These are phyloP conservation scores for Aspergillus novoparasiticus DNA, from an alignment of 2,329 filamentous ascomycete genomes.

Conservation along the genomic window DNA sequence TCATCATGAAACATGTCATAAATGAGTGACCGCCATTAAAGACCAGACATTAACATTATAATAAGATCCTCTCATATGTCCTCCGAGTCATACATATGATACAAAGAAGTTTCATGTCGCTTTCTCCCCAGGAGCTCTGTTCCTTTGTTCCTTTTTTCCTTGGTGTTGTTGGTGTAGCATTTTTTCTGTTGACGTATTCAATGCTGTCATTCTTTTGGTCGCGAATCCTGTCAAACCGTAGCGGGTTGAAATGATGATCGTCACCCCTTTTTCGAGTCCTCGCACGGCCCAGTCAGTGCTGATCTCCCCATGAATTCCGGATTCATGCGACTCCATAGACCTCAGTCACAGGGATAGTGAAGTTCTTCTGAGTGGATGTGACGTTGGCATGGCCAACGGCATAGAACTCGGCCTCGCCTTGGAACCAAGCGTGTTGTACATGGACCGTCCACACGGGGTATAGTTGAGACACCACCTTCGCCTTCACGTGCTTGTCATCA, in stretches of 20 bases:
- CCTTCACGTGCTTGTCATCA: slow-evolving; percentile 26
- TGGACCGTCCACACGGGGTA: slow-evolving; percentile 31
- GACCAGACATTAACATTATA: slow-evolving; percentile 11
- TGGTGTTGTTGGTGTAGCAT: neutral
- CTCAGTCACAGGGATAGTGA: slow-evolving; percentile 26
- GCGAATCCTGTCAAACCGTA: neutral
- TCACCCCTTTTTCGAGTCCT: neutral
- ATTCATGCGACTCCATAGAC: slow-evolving; percentile 32
- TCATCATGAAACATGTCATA: slow-evolving; percentile 3
- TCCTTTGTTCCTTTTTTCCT: neutral
- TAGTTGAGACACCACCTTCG: slow-evolving; percentile 20
- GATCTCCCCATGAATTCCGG: neutral
- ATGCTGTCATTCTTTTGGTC: neutral
- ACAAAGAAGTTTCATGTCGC: neutral
- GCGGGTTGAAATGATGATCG: neutral
- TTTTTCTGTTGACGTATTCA: neutral
- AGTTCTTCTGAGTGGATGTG: slow-evolving; percentile 21
- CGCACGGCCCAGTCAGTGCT: neutral
- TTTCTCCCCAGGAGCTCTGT: neutral
- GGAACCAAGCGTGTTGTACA: slow-evolving; percentile 31
- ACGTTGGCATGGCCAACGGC: slow-evolving; percentile 26
- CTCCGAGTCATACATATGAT: slow-evolving; percentile 1
- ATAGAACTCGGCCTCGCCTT: slow-evolving; percentile 20
- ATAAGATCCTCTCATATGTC: slow-evolving; percentile 1
- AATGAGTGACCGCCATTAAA: slow-evolving; percentile 9